Evolutionary conservation across 2,329 filamentous ascomycete species (phyloP).

Genomic region (Aspergillus vadensis): DNA sequence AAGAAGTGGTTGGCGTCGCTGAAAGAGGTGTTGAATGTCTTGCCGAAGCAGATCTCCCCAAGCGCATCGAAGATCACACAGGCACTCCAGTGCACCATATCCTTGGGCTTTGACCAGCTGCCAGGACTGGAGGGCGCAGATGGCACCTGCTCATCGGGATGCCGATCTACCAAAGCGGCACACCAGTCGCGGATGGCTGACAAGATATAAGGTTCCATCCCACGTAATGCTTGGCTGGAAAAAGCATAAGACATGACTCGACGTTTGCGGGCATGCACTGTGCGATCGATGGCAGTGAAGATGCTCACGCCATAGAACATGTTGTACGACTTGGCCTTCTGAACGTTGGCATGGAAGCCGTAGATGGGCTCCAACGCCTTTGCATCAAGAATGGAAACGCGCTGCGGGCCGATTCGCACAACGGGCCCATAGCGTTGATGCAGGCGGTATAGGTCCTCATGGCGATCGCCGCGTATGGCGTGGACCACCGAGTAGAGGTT

Average conservation of each 20-base stretch:
- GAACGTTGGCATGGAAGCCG: neutral
- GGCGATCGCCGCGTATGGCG: slow-evolving; percentile 3
- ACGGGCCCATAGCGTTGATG: neutral
- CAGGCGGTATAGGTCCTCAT: slow-evolving; percentile 4
- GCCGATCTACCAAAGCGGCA: neutral
- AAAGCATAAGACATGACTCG: slow-evolving; percentile 5
- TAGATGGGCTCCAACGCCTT: neutral
- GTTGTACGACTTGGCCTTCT: neutral
- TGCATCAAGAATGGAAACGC: neutral
- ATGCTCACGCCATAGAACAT: neutral
- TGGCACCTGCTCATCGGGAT: neutral
- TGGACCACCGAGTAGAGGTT: slow-evolving; percentile 2
- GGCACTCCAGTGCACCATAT: neutral
- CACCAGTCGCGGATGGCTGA: slow-evolving; percentile 4
- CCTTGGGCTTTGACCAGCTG: neutral
- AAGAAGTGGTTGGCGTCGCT: slow-evolving; percentile 1
- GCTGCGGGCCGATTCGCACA: slow-evolving; percentile 2
- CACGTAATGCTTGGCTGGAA: slow-evolving; percentile 3
- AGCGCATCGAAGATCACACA: neutral
- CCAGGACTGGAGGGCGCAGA: neutral
- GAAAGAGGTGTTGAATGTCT: neutral
- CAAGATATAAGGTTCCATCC: slow-evolving; percentile 3
- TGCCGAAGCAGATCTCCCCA: neutral
- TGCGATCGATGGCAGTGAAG: neutral
- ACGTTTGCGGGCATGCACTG: neutral